Conservation (phyloP, 2,329 filamentous ascomycete genomes). For the Keithomyces neogunnii region DNA sequence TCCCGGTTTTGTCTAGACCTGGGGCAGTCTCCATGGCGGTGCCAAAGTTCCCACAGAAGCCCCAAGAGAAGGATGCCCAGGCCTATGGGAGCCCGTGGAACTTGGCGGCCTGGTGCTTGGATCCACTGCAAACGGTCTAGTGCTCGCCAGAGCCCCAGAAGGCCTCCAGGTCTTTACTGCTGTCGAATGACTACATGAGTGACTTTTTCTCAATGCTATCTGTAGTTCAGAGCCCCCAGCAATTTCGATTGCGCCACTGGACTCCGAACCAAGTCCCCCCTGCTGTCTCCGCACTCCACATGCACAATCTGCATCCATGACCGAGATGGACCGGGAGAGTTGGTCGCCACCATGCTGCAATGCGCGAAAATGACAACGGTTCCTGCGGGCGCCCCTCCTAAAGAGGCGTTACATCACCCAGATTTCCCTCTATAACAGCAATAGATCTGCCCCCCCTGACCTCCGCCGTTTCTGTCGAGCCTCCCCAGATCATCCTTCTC, state of each 20-base stretch:
- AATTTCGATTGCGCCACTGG: neutral
- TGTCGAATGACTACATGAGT: neutral
- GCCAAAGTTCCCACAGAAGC: neutral
- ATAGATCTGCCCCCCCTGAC: slow-evolving; percentile 3
- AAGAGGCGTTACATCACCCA: neutral
- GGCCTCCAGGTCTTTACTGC: neutral
- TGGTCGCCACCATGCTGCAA: slow-evolving; percentile 2
- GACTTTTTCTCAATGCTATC: neutral
- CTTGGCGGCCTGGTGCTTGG: neutral
- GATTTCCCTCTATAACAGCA: slow-evolving; percentile 1
- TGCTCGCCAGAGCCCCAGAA: neutral
- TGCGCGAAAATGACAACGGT: neutral
- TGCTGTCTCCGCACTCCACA: slow-evolving; percentile 9
- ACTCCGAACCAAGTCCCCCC: neutral
- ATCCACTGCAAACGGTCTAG: slow-evolving; percentile 6
- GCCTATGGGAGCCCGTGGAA: neutral
- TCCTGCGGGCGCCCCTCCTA: slow-evolving; percentile 1
- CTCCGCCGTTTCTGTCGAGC: neutral
- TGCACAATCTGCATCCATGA: neutral
- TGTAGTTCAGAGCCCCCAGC: neutral
- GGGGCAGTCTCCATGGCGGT: neutral
- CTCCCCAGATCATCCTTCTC: neutral
- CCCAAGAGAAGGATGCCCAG: too few species aligned
- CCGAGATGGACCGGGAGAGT: slow-evolving; percentile 9
- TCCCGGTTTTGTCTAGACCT: slow-evolving; percentile 2